phyloP scores from a whole-genome alignment of 805 yeast species.

The Candida saitoana region DNA sequence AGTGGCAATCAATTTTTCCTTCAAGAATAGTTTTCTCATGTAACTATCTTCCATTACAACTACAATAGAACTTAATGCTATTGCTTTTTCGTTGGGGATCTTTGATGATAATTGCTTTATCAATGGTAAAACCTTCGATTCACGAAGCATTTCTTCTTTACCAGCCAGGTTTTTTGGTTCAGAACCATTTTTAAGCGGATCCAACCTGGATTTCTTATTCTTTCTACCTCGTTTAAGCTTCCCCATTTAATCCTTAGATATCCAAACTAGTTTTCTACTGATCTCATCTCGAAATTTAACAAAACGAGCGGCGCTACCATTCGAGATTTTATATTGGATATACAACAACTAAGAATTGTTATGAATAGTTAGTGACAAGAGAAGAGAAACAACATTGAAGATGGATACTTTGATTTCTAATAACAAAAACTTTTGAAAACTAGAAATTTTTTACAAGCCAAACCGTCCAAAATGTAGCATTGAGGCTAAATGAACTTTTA shows the following conservation, averaged over 20 bases:
- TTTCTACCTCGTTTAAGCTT: slow-evolving; percentile 62
- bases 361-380: too few species aligned
- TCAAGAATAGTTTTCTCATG: slow-evolving; percentile 59
- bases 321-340: too few species aligned
- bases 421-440: too few species aligned
- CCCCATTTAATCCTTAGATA: slow-evolving; percentile 48
- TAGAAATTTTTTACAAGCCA: too few species aligned
- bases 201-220: slow-evolving; percentile 30
- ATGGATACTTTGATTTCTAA: too few species aligned
- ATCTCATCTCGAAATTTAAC: slow-evolving; percentile 5
- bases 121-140: slow-evolving; percentile 63
- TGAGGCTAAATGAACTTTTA: too few species aligned
- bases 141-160: slow-evolving; percentile 47
- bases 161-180: slow-evolving; percentile 12
- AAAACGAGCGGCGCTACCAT: too few species aligned
- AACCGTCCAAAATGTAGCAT: too few species aligned
- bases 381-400: too few species aligned
- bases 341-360: too few species aligned
- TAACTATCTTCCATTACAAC: slow-evolving; percentile 66
- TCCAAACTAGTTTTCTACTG: background rate
- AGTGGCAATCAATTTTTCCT: slow-evolving; percentile 64
- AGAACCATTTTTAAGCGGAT: slow-evolving; percentile 25
- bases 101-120: slow-evolving; percentile 59
- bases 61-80: slow-evolving; percentile 72
- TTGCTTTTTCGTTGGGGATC: slow-evolving; percentile 66